Evolutionary conservation across 306 rosid genomes (phyloP), one percentile per base, ranked within the genome.

Genomic region (Amphicarpaea edgeworthii): DNA sequence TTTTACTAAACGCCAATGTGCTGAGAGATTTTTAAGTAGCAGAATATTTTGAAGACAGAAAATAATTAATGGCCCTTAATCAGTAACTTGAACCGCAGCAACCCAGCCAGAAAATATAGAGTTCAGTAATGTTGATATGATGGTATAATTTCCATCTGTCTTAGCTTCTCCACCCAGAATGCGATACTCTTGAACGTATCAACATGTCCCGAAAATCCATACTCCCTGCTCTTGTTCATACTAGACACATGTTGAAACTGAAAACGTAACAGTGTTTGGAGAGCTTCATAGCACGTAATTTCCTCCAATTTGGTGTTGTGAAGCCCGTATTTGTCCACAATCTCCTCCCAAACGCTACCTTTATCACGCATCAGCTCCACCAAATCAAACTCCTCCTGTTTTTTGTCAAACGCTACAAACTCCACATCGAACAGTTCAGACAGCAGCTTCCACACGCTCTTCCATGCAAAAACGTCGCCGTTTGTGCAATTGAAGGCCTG

Each of bases 211-310:
- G 23, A 24, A 41, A 82, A 84, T 8, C 88, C 91, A 45, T 3
- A 85, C 21, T 87, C 81, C 16, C 69, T 80, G 20, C 81, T 80
- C 85, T 80, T 77, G 23, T 58, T 87, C 81, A 82, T 87, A 15
- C 85, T 77, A 6, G 80, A 82, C n/a, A 87, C 88, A 50, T 80
- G 86, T 53, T 85, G 87, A 49, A 87, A 80, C 28, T 51, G 9
- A 15, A 85, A 82, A 50, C 17, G 51, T 1, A 81, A 4, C 32
- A 77, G 78, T 2, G 59, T 1, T 20, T 24, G 14, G 0, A 57
- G 0, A 0, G 66, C 61, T 12, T 62, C 77, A 60, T 15, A 73
- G 38, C 51, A 59, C 4, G 73, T n/a, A 5, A 84, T 81, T 11
- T 79, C 90, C 66, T 87, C 79, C 76, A 82, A 58, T n/a, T 76